Conservation (phyloP, 306 rosid genomes). For the Dalbergia oliveri region DNA sequence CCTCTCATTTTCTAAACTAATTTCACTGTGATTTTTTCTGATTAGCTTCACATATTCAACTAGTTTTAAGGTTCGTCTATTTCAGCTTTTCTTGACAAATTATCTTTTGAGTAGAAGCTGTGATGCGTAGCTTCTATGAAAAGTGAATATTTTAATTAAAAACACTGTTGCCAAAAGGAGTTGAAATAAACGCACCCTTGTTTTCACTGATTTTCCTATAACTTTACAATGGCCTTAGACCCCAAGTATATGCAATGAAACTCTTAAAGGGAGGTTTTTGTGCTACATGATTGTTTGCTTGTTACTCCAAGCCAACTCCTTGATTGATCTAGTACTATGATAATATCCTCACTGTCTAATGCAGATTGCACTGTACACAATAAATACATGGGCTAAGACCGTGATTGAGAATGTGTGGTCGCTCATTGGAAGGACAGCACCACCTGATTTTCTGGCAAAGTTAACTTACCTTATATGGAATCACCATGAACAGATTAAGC, state of each 20-base stretch:
- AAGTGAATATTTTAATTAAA: too few species aligned
- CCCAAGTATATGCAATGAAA: neutral
- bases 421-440: constrained; percentile 79
- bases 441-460: constrained; percentile 80
- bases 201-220: neutral
- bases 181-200: neutral
- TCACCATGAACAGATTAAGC: constrained; percentile 74
- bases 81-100: too few species aligned
- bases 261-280: neutral
- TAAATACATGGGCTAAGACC: constrained; percentile 77
- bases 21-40: constrained; percentile 22
- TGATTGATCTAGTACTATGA: neutral
- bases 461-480: constrained; percentile 82
- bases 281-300: constrained; percentile 6
- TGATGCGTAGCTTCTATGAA: too few species aligned
- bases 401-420: constrained; percentile 80
- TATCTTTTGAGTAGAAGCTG: too few species aligned
- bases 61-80: neutral
- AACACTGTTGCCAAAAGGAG: too few species aligned
- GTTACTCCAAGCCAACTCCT: constrained; percentile 8
- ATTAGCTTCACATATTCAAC: constrained; percentile 5
- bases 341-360: constrained; percentile 33
- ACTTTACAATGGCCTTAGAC: neutral
- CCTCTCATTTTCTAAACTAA: neutral
- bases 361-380: constrained; percentile 88